Evolutionary conservation across 176 grass and related monocot species (phyloP), one percentile per base, ranked within the genome.

Genomic region (Musa schizocarpa): DNA sequence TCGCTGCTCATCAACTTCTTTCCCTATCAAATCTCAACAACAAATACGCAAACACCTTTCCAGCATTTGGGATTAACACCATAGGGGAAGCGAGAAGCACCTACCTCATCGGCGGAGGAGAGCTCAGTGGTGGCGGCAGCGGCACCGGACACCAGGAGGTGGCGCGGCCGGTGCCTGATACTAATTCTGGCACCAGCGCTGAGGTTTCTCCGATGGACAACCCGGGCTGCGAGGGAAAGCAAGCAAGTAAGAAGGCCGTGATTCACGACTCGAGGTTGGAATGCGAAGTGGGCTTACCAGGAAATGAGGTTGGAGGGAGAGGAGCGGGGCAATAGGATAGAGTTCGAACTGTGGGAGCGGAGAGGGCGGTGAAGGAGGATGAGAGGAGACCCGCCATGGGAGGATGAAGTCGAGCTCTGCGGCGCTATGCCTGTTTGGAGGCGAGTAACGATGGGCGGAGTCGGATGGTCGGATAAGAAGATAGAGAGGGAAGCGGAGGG

Each of bases 91-190:
- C 57, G 26, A 20, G n/a, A 57, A 9, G 24, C 25, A 16, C 2
- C 70, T 81, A 92, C 89, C 84, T 80, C 78, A 65, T 78, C 76
- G 73, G 81, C 21, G 78, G 83, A 68, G 14, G 65, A 25, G 50
- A 55, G 78, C 75, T 82, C 25, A 48, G 89, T 81, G 63, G 83
- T 68, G 13, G 86, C 86, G 21, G 88, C 83, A 80, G 86, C 86
- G 21, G 88, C 86, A 80, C 86, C 88, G 86, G 83, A 84, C n/a
- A 88, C 68, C 51, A 82, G 2, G 81, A 86, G 68, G 24, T 83
- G 83, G 73, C 86, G 81, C 73, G 75, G 59, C 48, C 81, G 77
- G 80, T 66, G 77, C 65, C 34, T 65, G 26, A 57, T 20, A 9
- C 77, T 52, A 20, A 70, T 16, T 50, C 14, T 50, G 17, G 11